A percentile compares a stretch with the other conserved stretches of the same genome.
phyloP scores from a whole-genome alignment of 306 rosid genomes.

The Boehmeria nivea region DNA sequence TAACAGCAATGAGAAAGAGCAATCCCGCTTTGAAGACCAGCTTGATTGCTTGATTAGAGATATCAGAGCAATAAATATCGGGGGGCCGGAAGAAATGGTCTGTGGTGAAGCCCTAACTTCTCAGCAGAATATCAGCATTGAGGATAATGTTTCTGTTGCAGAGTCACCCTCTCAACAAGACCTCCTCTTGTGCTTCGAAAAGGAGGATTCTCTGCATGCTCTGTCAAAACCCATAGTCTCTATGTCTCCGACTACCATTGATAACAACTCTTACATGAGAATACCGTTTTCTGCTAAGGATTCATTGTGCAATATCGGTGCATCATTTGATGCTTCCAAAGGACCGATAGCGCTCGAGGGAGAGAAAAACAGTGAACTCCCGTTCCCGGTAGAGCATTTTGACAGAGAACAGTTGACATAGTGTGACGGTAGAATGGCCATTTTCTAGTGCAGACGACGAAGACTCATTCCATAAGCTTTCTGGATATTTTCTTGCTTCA shows the following conservation, averaged over 20 bases:
- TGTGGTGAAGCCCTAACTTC: conserved; percentile 24
- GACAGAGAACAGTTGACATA: conserved; percentile 24
- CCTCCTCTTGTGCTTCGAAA: no score
- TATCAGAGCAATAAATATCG: conserved; percentile 40
- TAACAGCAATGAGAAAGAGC: conserved; percentile 20
- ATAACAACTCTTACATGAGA: no score
- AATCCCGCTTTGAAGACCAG: conserved; percentile 30
- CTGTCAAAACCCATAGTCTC: background rate
- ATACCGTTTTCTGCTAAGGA: conserved; percentile 41
- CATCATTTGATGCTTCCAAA: conserved; percentile 11
- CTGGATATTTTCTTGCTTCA: no score
- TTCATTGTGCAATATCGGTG: conserved; percentile 47
- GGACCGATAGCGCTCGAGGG: no score
- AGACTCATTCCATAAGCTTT: no score
- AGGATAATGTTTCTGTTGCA: conserved; percentile 31
- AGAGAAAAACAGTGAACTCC: conserved; percentile 11
- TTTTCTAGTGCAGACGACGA: no score
- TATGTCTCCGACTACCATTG: conserved; percentile 25
- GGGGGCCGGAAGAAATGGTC: conserved; percentile 21
- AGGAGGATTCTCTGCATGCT: conserved; percentile 19
- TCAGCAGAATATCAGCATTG: conserved; percentile 25
- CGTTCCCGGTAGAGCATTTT: conserved; percentile 20
- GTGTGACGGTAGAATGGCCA: no score
- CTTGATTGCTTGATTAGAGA: conserved; percentile 43
- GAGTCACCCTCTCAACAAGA: no score